Evolutionary conservation across 176 grass and related monocot genomes (phyloP), one percentile per base, ranked within the genome.

Genomic region (Melocanna baccifera): DNA sequence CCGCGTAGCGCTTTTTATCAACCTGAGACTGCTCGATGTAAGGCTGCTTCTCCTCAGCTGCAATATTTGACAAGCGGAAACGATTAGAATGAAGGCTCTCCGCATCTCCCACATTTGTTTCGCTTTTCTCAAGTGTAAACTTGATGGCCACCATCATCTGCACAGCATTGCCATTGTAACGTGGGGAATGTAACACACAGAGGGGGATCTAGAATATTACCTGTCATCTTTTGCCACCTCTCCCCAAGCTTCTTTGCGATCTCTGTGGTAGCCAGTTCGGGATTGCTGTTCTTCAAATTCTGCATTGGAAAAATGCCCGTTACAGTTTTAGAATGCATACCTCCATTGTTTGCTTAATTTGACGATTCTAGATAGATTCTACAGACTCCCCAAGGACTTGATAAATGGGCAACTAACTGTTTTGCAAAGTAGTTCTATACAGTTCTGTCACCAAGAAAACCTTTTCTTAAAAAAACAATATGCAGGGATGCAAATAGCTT

Each of bases 211-310:
- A 77, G 37, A 62, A 67, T 42, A 59, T 81, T 91, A 96, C 94
- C 76, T 87, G 94, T 64, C 94, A 96, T 87, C 76, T 91, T 96
- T 45, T 93, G 86, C 94, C 94, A 96, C 62, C 81, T 91, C 73
- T 96, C 91, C 32, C 94, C 87, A 28, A 96, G 94, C 64, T 90
- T 92, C 83, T 92, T 93, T 26, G 89, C 88, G 9, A 93, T 92
- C 26, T 93, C 94, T 15, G 94, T 91, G 48, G 88, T 86, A 25
- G 86, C n/a, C 77, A 96, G 81, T 52, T 92, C 89, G 2, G 94
- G 91, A 75, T 91, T 93, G 47, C 30, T 87, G 67, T 58, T 93
- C 89, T 91, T 96, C 73, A 96, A 72, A 87, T 93, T 96, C 94
- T 96, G 73, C 68, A 83, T 61, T 19, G 62, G 47, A 63, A 59